These are phyloP conservation scores for Cordyceps farinosa DNA, from an alignment of 2,329 filamentous ascomycete genomes.

Conservation along the genomic window DNA sequence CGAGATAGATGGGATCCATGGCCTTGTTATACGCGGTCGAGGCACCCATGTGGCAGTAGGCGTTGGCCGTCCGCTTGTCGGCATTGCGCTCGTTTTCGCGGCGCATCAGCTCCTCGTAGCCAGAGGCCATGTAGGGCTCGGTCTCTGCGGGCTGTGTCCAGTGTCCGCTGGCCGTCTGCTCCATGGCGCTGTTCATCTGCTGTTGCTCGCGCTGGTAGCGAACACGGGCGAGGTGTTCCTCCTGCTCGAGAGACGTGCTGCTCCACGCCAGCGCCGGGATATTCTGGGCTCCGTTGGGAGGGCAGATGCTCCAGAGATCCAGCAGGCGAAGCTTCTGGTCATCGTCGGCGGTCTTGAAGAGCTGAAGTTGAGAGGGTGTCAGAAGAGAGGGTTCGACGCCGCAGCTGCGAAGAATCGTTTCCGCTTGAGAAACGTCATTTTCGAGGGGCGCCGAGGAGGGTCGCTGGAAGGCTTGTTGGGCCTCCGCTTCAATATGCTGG, in stretches of 20 bases:
- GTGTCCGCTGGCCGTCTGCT: conserved; percentile 51
- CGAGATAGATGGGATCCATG: conserved; percentile 66
- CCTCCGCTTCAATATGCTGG: conserved; percentile 24
- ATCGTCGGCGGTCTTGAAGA: conserved; percentile 72
- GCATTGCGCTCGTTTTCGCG: conserved; percentile 54
- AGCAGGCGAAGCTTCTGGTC: conserved; percentile 71
- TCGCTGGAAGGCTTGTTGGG: conserved; percentile 37
- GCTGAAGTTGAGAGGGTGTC: conserved; percentile 69
- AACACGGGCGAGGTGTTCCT: conserved; percentile 56
- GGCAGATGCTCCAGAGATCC: conserved; percentile 81
- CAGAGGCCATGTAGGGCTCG: conserved; percentile 81
- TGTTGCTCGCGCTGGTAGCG: conserved; percentile 53
- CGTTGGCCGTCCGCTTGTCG: conserved; percentile 36
- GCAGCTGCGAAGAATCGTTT: conserved; percentile 59
- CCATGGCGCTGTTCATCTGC: conserved; percentile 42
- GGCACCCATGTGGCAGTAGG: conserved; percentile 44
- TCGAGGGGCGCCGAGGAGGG: conserved; percentile 50
- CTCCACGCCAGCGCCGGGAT: conserved; percentile 52
- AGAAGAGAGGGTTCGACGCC: conserved; percentile 68
- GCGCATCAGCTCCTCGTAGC: conserved; percentile 68
- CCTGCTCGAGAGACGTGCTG: conserved; percentile 52
- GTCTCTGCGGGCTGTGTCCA: conserved; percentile 50
- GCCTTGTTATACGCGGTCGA: conserved; percentile 50
- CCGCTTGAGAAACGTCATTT: conserved; percentile 47
- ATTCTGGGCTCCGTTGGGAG: conserved; percentile 56